Conservation (phyloP, 1,284 basidiomycete genomes). For the Ceratobasidium sp. region DNA sequence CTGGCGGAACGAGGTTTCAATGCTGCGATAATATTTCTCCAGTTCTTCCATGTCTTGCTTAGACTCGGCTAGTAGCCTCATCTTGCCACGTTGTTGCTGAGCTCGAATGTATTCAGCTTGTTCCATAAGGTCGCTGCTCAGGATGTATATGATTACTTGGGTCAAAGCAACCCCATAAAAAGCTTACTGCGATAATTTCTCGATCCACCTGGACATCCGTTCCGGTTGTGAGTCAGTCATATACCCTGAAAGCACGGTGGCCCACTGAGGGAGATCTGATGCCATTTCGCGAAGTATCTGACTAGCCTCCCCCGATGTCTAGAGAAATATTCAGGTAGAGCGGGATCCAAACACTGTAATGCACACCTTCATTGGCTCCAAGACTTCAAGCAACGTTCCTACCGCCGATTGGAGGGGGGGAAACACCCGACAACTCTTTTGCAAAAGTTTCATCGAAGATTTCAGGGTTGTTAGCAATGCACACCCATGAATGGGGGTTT, state of each 20-base stretch:
- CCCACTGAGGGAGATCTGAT: not conserved
- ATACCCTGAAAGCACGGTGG: not conserved
- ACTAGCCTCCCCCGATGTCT: not conserved
- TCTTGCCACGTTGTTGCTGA: not conserved
- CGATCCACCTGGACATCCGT: not conserved
- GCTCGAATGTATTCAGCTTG: not conserved
- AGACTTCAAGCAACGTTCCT: not conserved
- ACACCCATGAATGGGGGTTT: too few species aligned
- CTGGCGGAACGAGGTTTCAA: not conserved
- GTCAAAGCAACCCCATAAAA: not conserved
- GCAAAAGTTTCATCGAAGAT: not conserved
- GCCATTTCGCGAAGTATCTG: not conserved
- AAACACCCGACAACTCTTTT: not conserved
- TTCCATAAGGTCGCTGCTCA: not conserved
- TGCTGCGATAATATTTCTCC: not conserved
- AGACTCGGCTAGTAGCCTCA: not conserved
- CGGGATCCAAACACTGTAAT: not conserved
- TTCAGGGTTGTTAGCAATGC: not conserved
- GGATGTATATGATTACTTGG: not conserved
- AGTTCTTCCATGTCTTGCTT: not conserved
- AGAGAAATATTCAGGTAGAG: not conserved
- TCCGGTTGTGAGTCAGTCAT: not conserved
- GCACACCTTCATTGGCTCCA: not conserved
- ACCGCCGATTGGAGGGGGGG: not conserved
- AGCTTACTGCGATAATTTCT: not conserved